A percentile compares a stretch with the other conserved stretches of the same genome.
Evolutionary conservation across 2,329 filamentous ascomycete species (phyloP).

Genomic region (Pseudopyrenochaeta lycopersici): DNA sequence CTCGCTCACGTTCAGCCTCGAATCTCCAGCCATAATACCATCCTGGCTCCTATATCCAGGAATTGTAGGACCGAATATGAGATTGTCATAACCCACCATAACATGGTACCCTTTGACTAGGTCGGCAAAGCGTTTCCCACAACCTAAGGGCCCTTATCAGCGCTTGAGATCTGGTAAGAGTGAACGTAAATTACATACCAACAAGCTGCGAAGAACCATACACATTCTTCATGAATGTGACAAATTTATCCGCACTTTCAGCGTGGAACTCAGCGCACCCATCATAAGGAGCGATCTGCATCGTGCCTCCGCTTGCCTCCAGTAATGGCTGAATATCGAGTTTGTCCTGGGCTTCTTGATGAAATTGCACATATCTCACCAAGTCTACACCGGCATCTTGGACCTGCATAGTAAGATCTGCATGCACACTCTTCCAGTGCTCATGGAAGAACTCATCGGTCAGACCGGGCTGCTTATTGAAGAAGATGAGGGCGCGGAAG

Average conservation of each 20-base stretch:
- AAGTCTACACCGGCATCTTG: conserved; percentile 6
- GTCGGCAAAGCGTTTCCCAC: conserved; percentile 17
- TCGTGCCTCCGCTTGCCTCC: conserved; percentile 11
- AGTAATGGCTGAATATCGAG: conserved; percentile 9
- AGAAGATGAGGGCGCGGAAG: conserved; percentile 19
- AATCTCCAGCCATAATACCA: conserved; percentile 7
- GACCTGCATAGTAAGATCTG: conserved; percentile 19
- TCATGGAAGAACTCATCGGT: conserved; percentile 21
- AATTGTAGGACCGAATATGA: conserved; percentile 10
- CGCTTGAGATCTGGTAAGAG: background rate
- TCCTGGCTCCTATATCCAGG: conserved; percentile 3
- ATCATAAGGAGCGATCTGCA: conserved; percentile 15
- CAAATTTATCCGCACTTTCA: conserved; percentile 11
- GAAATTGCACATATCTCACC: conserved; percentile 18
- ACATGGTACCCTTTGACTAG: conserved; percentile 12
- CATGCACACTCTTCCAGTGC: conserved; percentile 21
- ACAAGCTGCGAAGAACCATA: conserved; percentile 14
- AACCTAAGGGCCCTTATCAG: conserved; percentile 5
- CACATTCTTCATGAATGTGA: conserved; percentile 16
- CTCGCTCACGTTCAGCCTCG: conserved; percentile 5
- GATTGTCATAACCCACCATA: conserved; percentile 20
- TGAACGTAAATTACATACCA: conserved; percentile 6
- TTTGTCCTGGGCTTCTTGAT: conserved; percentile 9
- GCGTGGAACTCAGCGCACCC: conserved; percentile 20
- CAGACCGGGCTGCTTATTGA: conserved; percentile 19